Evolutionary conservation across 2,329 filamentous ascomycete genomes (phyloP).

Genomic region (Penicillium frequentans): DNA sequence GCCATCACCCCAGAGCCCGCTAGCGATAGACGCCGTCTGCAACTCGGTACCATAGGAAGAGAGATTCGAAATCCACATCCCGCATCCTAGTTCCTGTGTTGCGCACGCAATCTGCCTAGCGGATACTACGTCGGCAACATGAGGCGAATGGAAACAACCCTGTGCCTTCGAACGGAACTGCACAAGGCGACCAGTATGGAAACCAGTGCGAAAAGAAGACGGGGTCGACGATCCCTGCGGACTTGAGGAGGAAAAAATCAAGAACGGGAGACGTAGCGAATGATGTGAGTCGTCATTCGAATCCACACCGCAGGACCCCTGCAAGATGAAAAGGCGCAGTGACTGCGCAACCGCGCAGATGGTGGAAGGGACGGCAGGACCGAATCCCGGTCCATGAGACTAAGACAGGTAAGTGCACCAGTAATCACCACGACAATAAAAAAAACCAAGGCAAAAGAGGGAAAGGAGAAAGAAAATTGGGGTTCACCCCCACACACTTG

Average conservation of each 20-base stretch:
- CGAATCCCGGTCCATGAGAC: neutral
- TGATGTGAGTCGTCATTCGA: conserved; percentile 10
- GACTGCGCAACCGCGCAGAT: conserved; percentile 2
- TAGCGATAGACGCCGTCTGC: conserved; percentile 20
- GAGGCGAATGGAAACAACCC: neutral
- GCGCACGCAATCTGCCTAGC: conserved; percentile 3
- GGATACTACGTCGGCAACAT: neutral
- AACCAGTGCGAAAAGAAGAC: neutral
- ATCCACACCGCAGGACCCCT: conserved; percentile 7
- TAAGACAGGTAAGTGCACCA: neutral
- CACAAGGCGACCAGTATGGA: neutral
- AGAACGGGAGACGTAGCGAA: neutral
- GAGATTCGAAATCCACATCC: neutral
- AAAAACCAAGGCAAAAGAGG: neutral
- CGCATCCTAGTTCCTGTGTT: neutral
- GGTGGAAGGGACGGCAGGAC: neutral
- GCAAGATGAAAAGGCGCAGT: conserved; percentile 7
- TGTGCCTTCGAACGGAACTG: neutral
- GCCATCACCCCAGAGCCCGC: conserved; percentile 7
- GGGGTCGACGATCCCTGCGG: neutral
- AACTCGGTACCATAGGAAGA: conserved; percentile 1
- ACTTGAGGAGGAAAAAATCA: neutral
- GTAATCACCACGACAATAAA: too few relatives aligned
- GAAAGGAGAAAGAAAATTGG: neutral
- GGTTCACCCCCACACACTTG: neutral